Percentiles rank a stretch among this genome's conserved stretches.
Conservation (phyloP, 192 early-diverging fungal species). For the Jimgerdemannia flammicorona region DNA sequence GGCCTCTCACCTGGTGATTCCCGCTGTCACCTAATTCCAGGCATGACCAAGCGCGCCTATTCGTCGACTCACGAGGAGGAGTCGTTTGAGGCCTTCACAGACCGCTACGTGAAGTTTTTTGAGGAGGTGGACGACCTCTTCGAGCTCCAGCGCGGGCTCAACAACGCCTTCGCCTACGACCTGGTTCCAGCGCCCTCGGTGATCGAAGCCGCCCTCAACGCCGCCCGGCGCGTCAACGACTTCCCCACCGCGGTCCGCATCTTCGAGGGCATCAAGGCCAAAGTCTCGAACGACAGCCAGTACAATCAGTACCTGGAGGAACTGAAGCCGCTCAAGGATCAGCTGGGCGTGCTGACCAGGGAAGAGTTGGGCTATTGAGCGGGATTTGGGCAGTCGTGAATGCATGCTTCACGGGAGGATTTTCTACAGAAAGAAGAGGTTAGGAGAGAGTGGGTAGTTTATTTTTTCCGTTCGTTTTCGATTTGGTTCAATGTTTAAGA, state of each 20-base stretch:
- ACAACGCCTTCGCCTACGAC: conserved; percentile 97
- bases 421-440: too few species aligned
- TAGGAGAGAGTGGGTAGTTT: too few species aligned
- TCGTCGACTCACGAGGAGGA: conserved; percentile 66
- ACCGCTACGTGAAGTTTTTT: conserved; percentile 80
- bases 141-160: conserved; percentile 96
- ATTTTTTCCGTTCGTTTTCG: too few species aligned
- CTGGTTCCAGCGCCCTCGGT: conserved; percentile 89
- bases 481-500: too few species aligned
- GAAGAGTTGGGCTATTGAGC: conserved; percentile 80
- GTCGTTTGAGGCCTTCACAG: conserved; percentile 73
- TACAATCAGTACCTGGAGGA: conserved; percentile 89
- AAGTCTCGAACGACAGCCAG: conserved; percentile 79
- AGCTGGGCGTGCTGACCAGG: conserved; percentile 88
- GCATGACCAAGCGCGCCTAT: conserved; percentile 55
- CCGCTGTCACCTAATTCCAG: not conserved
- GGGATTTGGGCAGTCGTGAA: too few species aligned
- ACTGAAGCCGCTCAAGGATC: conserved; percentile 79
- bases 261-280: conserved; percentile 91
- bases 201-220: conserved; percentile 85
- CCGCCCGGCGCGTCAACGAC: conserved; percentile 89
- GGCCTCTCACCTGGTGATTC: too few species aligned
- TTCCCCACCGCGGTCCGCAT: conserved; percentile 92
- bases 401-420: too few species aligned
- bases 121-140: conserved; percentile 89